Evolutionary conservation across 2,329 filamentous ascomycete genomes (phyloP).

Genomic region (Colletotrichum gloeosporioides): DNA sequence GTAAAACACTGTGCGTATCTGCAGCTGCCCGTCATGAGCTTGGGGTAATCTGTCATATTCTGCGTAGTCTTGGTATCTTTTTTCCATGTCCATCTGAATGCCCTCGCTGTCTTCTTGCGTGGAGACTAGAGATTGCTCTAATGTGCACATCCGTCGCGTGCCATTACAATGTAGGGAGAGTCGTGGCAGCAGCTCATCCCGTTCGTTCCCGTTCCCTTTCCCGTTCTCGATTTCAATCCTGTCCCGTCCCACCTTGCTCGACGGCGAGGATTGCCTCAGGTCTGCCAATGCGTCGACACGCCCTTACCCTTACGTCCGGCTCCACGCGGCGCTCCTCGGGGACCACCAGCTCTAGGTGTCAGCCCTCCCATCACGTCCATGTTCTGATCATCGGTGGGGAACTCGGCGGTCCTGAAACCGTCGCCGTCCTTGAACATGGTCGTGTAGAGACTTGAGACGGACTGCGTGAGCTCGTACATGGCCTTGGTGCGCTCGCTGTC

Average conservation of each 20-base stretch:
- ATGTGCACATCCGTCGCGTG: background rate
- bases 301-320: slow-evolving; percentile 17
- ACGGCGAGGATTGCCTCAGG: background rate
- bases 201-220: background rate
- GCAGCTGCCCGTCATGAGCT: background rate
- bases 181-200: background rate
- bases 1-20: background rate
- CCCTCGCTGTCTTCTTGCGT: background rate
- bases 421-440: slow-evolving; percentile 81
- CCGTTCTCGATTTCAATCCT: background rate
- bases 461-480: slow-evolving; percentile 73
- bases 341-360: slow-evolving; percentile 20
- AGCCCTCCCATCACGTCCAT: slow-evolving; percentile 30
- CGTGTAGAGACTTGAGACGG: slow-evolving; percentile 72
- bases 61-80: slow-evolving; percentile 6
- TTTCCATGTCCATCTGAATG: background rate
- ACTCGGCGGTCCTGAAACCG: slow-evolving; percentile 57
- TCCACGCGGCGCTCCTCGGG: slow-evolving; percentile 4
- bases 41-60: background rate
- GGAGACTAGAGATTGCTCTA: background rate
- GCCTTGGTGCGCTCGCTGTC: slow-evolving; percentile 78
- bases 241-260: background rate
- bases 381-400: slow-evolving; percentile 30
- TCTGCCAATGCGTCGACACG: slow-evolving; percentile 9
- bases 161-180: background rate